Base-by-base conservation (phyloP, 2,329 filamentous ascomycete species). In the Metarhizium sp. region DNA sequence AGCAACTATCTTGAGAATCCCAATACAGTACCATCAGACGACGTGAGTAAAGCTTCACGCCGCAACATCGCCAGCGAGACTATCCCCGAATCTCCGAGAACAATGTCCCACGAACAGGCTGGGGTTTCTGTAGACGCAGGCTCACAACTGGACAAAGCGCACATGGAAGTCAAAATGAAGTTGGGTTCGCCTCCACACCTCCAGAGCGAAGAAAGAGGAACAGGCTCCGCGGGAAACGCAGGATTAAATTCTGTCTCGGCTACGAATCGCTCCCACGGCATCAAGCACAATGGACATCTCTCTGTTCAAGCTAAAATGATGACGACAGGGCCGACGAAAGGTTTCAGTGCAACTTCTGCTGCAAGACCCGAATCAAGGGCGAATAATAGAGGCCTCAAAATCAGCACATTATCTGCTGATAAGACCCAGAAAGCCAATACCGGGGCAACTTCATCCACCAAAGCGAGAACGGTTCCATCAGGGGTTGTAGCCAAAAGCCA, bases 401-500 rank as follows among this genome's bases (percentile, higher is more conserved):
- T 46, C 6, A 47, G 14, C 30, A 51, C 46, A 36, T n/a, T 36
- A 50, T 20, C 46, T 32, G 16, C 8, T 46, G 11, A 53, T n/a
- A 50, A 47, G 30, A 18, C 58, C 16, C 56, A 55, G 7, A 59
- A 50, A 50, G 60, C 59, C 52, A 51, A 57, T 16, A 40, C 18
- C 10, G 45, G n/a, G 16, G 11, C 36, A 2, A 52, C 32, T n/a
- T 5, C 48, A 16, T 30, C 34, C 16, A n/a, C 40, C 2, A 63
- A 64, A 40, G 48, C 63, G 8, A 73, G 68, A 54, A 47, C 71
- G 3, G 59, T 69, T 2, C 59, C 66, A 38, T 60, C 72, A 3
- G 66, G 68, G 29, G 58, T 69, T 16, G 61, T 60, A 30, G 78
- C 75, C 62, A 81, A 75, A 58, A 73, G 75, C 8, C 66, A 72